Percentiles rank a stretch among this genome's conserved stretches.
Conservation (phyloP, 495 filamentous ascomycete species). For the Umbilicaria muhlenbergii region DNA sequence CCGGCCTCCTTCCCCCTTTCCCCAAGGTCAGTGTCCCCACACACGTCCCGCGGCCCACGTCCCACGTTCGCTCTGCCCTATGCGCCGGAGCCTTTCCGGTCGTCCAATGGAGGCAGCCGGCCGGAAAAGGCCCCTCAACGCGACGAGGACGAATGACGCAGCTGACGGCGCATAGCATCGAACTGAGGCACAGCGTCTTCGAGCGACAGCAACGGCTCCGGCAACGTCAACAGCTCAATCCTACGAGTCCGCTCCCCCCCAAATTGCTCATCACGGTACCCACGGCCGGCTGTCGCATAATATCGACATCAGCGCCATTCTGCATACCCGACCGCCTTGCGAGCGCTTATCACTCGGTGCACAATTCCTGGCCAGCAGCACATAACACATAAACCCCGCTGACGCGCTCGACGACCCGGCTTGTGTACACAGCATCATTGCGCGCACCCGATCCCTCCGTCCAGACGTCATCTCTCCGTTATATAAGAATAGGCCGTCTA, state of each 20-base stretch:
- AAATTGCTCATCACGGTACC: not conserved
- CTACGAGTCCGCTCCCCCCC: not conserved
- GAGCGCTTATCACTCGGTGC: slow-evolving; percentile 11
- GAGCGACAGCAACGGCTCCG: not conserved
- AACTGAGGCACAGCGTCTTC: not conserved
- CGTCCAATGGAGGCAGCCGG: too few relatives aligned
- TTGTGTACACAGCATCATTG: slow-evolving; percentile 1
- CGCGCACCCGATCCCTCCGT: not conserved
- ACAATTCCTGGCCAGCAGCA: not conserved
- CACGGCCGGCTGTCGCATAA: slow-evolving; percentile 15
- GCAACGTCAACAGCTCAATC: not conserved
- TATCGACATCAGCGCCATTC: slow-evolving; percentile 1
- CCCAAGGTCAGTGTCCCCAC: too few relatives aligned
- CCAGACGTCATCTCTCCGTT: slow-evolving; percentile 3
- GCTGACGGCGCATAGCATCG: slow-evolving; percentile 5
- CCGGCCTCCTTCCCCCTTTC: too few relatives aligned
- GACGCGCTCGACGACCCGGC: slow-evolving; percentile 10
- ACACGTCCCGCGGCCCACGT: too few relatives aligned
- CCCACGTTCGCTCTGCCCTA: too few relatives aligned
- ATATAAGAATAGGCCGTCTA: slow-evolving; percentile 1
- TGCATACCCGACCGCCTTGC: slow-evolving; percentile 13
- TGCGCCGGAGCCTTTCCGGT: too few relatives aligned
- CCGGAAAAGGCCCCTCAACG: too few relatives aligned
- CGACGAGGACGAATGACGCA: slow-evolving; percentile 2
- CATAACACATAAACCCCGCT: slow-evolving; percentile 7